Conservation (phyloP, 805 yeast genomes). For the Starmerella scarabaei region DNA sequence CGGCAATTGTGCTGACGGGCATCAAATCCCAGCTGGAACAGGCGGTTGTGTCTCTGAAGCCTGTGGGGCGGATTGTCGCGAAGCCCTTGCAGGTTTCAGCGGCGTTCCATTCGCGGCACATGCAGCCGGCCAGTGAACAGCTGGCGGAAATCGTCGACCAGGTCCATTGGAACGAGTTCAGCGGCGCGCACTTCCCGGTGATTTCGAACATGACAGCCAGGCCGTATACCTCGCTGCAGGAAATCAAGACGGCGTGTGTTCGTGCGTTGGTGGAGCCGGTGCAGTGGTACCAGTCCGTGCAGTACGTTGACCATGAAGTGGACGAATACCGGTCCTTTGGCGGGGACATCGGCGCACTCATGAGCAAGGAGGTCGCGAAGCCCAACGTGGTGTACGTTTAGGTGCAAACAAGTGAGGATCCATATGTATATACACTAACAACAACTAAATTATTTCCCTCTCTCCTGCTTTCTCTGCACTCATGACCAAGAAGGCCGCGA, state of each 20-base stretch:
- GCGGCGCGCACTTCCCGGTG: slow-evolving; percentile 18
- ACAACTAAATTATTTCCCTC: too few relatives aligned
- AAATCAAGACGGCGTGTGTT: slow-evolving; percentile 21
- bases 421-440: too few relatives aligned
- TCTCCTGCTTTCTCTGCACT: slow-evolving; percentile 27
- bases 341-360: slow-evolving; percentile 23
- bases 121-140: slow-evolving; percentile 30
- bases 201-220: slow-evolving; percentile 26
- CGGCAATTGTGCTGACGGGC: slow-evolving; percentile 38
- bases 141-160: slow-evolving; percentile 23
- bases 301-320: slow-evolving; percentile 12
- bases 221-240: slow-evolving; percentile 24
- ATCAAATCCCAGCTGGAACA: slow-evolving; percentile 21
- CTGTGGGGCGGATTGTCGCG: slow-evolving; percentile 22
- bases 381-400: neutral
- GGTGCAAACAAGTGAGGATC: too few relatives aligned
- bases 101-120: slow-evolving; percentile 38
- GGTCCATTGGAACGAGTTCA: slow-evolving; percentile 9
- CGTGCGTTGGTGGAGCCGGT: slow-evolving; percentile 26
- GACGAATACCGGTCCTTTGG: slow-evolving; percentile 22
- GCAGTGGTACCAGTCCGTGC: slow-evolving; percentile 23
- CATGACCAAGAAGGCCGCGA: too few relatives aligned
- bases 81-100: slow-evolving; percentile 34
- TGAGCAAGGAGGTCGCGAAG: slow-evolving; percentile 5
- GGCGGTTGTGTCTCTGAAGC: slow-evolving; percentile 20